Conservation (phyloP, 2,329 filamentous ascomycete species). For the Myriosclerotinia scirpicola region DNA sequence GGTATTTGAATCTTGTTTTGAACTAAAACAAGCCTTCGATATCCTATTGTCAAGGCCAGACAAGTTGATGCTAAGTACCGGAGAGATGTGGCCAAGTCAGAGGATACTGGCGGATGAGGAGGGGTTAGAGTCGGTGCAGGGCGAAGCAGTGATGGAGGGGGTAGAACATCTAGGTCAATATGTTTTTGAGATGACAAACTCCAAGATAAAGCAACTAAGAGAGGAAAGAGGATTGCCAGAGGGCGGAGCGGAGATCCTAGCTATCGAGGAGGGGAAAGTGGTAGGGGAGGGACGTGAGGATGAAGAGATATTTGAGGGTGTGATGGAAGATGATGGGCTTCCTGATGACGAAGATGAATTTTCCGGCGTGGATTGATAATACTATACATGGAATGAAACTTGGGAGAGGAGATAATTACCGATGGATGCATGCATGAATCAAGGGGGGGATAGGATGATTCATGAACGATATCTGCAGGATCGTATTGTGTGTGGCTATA, state of each 20-base stretch:
- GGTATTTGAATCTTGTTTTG: conserved; percentile 85
- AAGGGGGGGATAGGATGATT: neutral
- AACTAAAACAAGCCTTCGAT: conserved; percentile 84
- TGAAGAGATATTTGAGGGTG: neutral
- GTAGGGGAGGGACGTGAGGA: conserved; percentile 3
- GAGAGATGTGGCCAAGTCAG: conserved; percentile 78
- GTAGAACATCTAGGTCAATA: conserved; percentile 96
- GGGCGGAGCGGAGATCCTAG: conserved; percentile 4
- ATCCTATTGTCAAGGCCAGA: conserved; percentile 74
- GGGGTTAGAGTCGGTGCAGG: conserved; percentile 48
- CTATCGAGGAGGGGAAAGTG: conserved; percentile 5
- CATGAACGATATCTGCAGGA: neutral
- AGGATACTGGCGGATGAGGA: conserved; percentile 50
- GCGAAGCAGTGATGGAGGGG: conserved; percentile 75
- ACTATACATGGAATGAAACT: neutral
- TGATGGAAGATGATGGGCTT: conserved; percentile 1
- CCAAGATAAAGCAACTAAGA: conserved; percentile 40
- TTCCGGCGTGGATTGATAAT: conserved; percentile 6
- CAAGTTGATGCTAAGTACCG: conserved; percentile 76
- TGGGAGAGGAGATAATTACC: neutral
- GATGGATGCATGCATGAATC: neutral
- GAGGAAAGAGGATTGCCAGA: conserved; percentile 36
- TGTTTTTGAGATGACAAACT: conserved; percentile 89
- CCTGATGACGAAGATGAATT: conserved; percentile 2
- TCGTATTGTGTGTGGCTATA: neutral